Conservation (phyloP, 208 protist species). For the Lotmaria passim region DNA sequence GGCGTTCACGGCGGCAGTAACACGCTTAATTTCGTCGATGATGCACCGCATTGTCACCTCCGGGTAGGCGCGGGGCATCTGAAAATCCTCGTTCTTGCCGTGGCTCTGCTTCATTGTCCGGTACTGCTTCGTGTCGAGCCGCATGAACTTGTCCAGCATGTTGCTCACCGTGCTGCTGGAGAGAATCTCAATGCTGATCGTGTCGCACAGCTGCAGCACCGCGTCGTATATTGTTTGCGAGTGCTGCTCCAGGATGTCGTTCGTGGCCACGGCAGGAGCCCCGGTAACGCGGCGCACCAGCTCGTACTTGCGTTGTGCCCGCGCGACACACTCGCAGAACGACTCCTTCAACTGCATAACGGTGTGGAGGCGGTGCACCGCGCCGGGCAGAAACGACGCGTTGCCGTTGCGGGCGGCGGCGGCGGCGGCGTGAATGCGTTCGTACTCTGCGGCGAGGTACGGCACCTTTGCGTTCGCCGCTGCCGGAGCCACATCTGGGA, state of each 20-base stretch:
- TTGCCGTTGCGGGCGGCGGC: conserved; percentile 8
- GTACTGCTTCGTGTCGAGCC: conserved; percentile 37
- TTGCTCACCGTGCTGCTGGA: conserved; percentile 9
- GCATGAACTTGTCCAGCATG: conserved; percentile 21
- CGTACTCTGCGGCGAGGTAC: conserved; percentile 21
- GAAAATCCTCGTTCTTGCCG: conserved; percentile 11
- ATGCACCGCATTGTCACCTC: conserved; percentile 32
- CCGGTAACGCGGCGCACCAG: conserved; percentile 49
- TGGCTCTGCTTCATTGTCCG: conserved; percentile 27
- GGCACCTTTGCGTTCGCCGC: conserved; percentile 3
- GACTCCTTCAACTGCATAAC: conserved; percentile 17
- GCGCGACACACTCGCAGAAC: conserved; percentile 9
- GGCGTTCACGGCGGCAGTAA: conserved; percentile 6
- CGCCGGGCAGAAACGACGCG: conserved; percentile 16
- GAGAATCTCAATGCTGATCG: conserved; percentile 29
- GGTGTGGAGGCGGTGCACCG: conserved; percentile 34
- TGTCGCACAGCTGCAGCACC: conserved; percentile 38
- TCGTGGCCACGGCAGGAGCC: conserved; percentile 26
- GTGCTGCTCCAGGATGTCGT: conserved; percentile 13
- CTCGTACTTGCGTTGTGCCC: conserved; percentile 32
- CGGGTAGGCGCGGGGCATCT: conserved; percentile 29
- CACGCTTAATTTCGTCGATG: conserved; percentile 18
- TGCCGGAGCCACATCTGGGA: conserved; percentile 1
- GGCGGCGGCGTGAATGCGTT: conserved; percentile 13
- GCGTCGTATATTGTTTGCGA: conserved; percentile 13